Conservation (phyloP, 2,329 filamentous ascomycete genomes). For the Colletotrichum karsti region DNA sequence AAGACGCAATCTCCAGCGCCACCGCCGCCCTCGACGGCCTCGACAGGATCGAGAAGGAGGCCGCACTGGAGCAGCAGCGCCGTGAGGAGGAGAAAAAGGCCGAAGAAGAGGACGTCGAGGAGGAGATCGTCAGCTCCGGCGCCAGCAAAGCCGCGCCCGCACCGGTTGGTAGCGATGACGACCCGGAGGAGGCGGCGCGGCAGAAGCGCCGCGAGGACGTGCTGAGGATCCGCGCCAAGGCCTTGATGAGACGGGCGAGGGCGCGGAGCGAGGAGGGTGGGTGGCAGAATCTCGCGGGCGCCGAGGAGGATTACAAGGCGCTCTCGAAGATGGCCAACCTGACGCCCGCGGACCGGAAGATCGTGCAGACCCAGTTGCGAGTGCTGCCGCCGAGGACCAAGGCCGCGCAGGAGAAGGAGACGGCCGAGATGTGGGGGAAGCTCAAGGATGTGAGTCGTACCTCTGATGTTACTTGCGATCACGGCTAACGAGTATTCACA, state of each 20-base stretch:
- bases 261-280: slow-evolving; percentile 76
- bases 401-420: slow-evolving; percentile 84
- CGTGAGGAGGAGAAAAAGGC: slow-evolving; percentile 56
- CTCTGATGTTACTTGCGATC: background rate
- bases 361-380: slow-evolving; percentile 72
- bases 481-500: slow-evolving; percentile 39
- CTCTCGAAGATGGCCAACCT: slow-evolving; percentile 70
- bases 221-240: slow-evolving; percentile 81
- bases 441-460: slow-evolving; percentile 74
- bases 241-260: slow-evolving; percentile 80
- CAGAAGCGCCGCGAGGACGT: slow-evolving; percentile 67
- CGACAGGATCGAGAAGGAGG: slow-evolving; percentile 62
- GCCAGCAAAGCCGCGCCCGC: slow-evolving; percentile 59
- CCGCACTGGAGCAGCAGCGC: slow-evolving; percentile 33
- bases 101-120: slow-evolving; percentile 54
- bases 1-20: slow-evolving; percentile 79
- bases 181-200: slow-evolving; percentile 36
- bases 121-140: slow-evolving; percentile 68
- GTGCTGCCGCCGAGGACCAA: slow-evolving; percentile 75
- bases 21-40: slow-evolving; percentile 77
- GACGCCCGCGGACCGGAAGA: slow-evolving; percentile 69
- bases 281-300: slow-evolving; percentile 83
- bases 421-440: slow-evolving; percentile 98
- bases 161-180: slow-evolving; percentile 33
- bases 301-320: slow-evolving; percentile 80